These are phyloP conservation scores for Adansonia digitata DNA, from an alignment of 345 rosid genomes.

Conservation along the genomic window DNA sequence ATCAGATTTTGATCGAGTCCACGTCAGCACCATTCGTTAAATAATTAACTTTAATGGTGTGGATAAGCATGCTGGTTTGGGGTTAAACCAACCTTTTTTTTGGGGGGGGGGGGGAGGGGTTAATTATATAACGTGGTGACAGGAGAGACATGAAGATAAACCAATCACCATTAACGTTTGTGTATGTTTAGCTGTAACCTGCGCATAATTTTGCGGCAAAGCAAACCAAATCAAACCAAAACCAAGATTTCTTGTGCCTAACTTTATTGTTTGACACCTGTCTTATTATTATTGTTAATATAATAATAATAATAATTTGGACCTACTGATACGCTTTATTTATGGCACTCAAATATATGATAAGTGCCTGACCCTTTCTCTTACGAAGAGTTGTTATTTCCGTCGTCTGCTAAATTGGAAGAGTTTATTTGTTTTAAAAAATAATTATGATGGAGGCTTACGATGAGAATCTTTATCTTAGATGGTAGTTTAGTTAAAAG, in stretches of 20 bases:
- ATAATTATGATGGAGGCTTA: not conserved
- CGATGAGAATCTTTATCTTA: not conserved
- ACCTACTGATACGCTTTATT: not conserved
- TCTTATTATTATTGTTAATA: slow-evolving; percentile 9
- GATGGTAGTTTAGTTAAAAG: not conserved
- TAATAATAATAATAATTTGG: not conserved
- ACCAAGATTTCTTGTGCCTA: slow-evolving; percentile 23
- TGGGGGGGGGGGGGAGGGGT: no score
- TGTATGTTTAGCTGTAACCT: slow-evolving; percentile 45
- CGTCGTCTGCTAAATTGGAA: not conserved
- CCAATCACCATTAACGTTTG: slow-evolving; percentile 48
- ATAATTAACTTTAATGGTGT: slow-evolving; percentile 21
- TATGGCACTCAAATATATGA: not conserved
- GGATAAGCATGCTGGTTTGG: slow-evolving; percentile 35
- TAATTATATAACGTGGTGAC: slow-evolving; percentile 6
- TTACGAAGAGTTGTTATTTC: slow-evolving; percentile 12
- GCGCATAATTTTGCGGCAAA: slow-evolving; percentile 25
- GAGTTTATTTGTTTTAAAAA: not conserved
- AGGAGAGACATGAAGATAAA: slow-evolving; percentile 21
- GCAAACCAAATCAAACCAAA: no score
- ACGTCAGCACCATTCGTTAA: slow-evolving; percentile 21
- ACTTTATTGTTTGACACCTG: slow-evolving; percentile 58
- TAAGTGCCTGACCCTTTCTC: slow-evolving; percentile 18
- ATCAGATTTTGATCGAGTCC: slow-evolving; percentile 10
- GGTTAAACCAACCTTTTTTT: not conserved